Conservation (phyloP, 768 basidiomycete species). For the Trametes elegans region DNA sequence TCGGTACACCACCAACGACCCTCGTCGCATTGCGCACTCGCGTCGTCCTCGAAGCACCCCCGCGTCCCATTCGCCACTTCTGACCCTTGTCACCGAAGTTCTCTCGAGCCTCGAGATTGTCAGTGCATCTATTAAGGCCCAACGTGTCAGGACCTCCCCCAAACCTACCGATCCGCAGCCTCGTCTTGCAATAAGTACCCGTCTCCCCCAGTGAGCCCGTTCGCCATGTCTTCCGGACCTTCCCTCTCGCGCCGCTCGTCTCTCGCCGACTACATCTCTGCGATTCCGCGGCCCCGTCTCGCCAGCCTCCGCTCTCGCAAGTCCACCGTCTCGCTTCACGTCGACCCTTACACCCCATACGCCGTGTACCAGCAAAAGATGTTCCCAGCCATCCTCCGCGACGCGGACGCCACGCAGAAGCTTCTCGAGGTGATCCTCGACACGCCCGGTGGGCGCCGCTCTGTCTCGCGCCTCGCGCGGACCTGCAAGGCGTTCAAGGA, state of each 20-base stretch:
- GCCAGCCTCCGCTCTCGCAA: constrained; percentile 32
- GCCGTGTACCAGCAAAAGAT: constrained; percentile 51
- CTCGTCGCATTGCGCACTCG: constrained; percentile 17
- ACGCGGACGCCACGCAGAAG: constrained; percentile 55
- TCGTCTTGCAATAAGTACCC: constrained; percentile 23
- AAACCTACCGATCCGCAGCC: constrained; percentile 24
- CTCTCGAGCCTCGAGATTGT: constrained; percentile 16
- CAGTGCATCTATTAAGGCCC: constrained; percentile 5
- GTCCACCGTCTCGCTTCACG: constrained; percentile 26
- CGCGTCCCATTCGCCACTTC: constrained; percentile 7
- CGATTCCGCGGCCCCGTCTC: constrained; percentile 23
- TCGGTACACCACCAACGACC: constrained; percentile 1
- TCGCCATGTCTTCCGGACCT: constrained; percentile 27
- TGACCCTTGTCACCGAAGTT: constrained; percentile 4
- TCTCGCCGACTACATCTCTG: constrained; percentile 29
- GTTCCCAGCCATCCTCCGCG: constrained; percentile 55
- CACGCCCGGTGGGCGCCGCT: constrained; percentile 61
- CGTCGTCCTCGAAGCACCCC: constrained; percentile 12
- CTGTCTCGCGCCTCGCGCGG: constrained; percentile 67
- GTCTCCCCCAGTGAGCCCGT: neutral
- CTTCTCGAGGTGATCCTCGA: constrained; percentile 52
- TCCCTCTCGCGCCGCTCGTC: constrained; percentile 29
- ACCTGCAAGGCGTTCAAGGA: constrained; percentile 75
- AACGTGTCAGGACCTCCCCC: constrained; percentile 14
- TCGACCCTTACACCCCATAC: constrained; percentile 36